Base-by-base conservation (phyloP, 140 eudicot genomes). In the Erigeron philadelphicus region DNA sequence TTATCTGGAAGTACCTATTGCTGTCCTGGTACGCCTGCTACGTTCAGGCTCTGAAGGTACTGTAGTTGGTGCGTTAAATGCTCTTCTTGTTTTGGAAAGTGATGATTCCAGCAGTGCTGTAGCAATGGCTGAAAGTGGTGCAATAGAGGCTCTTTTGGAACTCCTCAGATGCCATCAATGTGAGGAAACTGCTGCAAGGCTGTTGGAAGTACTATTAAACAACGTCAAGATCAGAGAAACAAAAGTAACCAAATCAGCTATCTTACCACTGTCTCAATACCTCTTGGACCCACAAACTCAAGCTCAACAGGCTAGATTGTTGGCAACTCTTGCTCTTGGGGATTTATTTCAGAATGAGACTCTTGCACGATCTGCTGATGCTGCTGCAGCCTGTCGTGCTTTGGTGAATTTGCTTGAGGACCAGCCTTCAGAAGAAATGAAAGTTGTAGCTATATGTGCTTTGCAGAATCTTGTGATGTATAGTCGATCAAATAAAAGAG, bases 91-190 rank as follows among this genome's bases (percentile, higher is more conserved):
- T 18, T 70, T 93, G 66, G 98, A 93, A 80, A 93, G 88, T 62
- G 98, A 93, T 71, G 98, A 89, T 76, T 84, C 95, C 25, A 82
- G 90, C 16, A 93, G 95, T 66, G 90, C 96, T 40, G 81, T 85
- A 70, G 98, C 95, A 71, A 93, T 93, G 98, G 95, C 98, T 41
- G 98, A 93, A 82, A 84, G 98, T 76, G 98, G 96, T 16, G 98
- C 96, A 18, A 86, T 93, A 15, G 96, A 93, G 76, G 95, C 95
- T 67, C 93, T 93, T 42, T 74, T 93, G 80, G 96, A 89, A 70
- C 94, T 93, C 68, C 94, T 93, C 25, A 76, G 98, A 72, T 58
- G 81, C 21, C 98, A 93, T 79, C 98, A 86, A 57, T 93, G 96
- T 70, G 98, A 93, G 73, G 98, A 93, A 68, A 83, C 98, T 8